These are phyloP conservation scores for Marasmius fiardii DNA, from an alignment of 1,284 basidiomycete genomes.

Conservation along the genomic window DNA sequence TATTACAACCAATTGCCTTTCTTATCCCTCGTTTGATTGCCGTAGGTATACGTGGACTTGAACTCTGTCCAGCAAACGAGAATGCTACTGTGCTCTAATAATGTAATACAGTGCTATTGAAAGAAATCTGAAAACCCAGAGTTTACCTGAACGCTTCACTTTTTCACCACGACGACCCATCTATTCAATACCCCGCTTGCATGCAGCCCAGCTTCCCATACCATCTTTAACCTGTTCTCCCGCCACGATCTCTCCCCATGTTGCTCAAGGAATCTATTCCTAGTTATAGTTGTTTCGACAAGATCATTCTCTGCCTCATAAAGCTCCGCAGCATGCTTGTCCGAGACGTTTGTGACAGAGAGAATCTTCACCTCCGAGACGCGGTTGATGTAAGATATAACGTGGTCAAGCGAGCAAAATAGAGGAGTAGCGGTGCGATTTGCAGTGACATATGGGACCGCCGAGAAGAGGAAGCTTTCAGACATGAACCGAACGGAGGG, in stretches of 20 bases:
- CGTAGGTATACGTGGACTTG: too few species aligned
- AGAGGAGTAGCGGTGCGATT: constrained; percentile 27
- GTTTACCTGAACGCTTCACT: neutral
- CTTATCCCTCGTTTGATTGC: too few species aligned
- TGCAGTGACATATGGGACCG: constrained; percentile 29
- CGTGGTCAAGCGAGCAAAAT: constrained; percentile 25
- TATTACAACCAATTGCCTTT: too few species aligned
- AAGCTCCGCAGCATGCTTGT: constrained; percentile 28
- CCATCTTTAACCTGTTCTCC: constrained; percentile 41
- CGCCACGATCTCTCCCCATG: constrained; percentile 42
- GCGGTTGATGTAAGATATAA: constrained; percentile 30
- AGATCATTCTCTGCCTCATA: constrained; percentile 29
- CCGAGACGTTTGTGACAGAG: constrained; percentile 41
- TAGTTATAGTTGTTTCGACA: constrained; percentile 21
- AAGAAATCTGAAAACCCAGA: neutral
- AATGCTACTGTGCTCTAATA: too few species aligned
- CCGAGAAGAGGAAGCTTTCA: constrained; percentile 25
- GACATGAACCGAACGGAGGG: constrained; percentile 21
- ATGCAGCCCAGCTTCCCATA: constrained; percentile 53
- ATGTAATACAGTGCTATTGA: too few species aligned
- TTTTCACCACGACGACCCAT: constrained; percentile 26
- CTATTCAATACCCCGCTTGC: constrained; percentile 31
- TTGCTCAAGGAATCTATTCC: constrained; percentile 27
- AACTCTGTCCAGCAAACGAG: too few species aligned
- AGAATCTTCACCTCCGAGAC: constrained; percentile 25